Base-by-base conservation (phyloP, 1,284 basidiomycete species). In the Exobasidium cylindrosporum region DNA sequence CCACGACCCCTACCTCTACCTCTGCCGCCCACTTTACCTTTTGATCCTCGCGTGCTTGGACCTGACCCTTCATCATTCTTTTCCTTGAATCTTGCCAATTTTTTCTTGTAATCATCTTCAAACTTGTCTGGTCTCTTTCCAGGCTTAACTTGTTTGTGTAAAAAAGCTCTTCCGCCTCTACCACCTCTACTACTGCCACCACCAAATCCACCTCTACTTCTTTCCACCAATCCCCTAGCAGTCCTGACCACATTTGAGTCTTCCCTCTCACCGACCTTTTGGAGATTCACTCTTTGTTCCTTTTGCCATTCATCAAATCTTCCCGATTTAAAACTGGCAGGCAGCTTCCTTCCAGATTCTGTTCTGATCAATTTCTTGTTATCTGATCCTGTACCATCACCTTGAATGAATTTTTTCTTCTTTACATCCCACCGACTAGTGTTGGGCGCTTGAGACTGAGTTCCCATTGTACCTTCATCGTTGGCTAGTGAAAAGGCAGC, bases 291-390 rank as follows among this genome's bases (percentile, higher is more conserved):
- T 32, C 86, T 86, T 60, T 84, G 87, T 81, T 89, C 90, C 65
- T 86, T 84, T 81, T 90, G 91, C 96, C 96, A 99, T 77, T 95
- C 92, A 58, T 96, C 91, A 79, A 91, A 99, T 3, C 91, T 86
- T 3, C 96, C 96, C 66, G 89, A 91, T 61, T 91, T 89, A 82
- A 93, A 99, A 5, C 88, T 88, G 0, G 93, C 93, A 1, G 96
- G 96, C n/a, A 99, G 84, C 54, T 90, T 87, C 14, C 88, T 87
- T 0, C 96, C 96, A 67, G 88, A 92, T 81, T 99, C 96, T 1
- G 92, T 93, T 67, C 87, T 88, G 70, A 99, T 90, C 70, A 98
- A 84, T 81, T 97, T 97, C 73, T 95, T 85, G 80, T 97, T 97
- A 80, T 97, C 93, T 3, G 91, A 87, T 3, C 94, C 93, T 31